Evolutionary conservation across 768 basidiomycete genomes (phyloP).

Genomic region (Sporobolomyces phaffii): DNA sequence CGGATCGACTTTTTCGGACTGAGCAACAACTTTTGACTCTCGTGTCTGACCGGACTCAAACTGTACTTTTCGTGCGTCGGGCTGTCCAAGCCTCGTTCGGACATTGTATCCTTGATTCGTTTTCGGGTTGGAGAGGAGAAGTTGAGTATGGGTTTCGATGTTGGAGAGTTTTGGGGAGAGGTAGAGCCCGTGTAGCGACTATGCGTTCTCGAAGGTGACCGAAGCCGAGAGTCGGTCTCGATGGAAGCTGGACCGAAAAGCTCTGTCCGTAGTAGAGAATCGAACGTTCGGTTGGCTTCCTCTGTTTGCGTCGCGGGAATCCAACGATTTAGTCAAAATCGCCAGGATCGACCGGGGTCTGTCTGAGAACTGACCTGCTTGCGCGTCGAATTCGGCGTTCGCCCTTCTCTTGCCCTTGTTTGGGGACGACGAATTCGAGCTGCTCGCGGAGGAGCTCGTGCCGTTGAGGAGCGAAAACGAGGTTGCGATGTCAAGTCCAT

Average conservation of each 20-base stretch:
- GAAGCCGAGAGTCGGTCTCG: conserved; percentile 35
- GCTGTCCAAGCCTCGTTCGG: conserved; percentile 58
- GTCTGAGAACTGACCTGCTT: conserved; percentile 54
- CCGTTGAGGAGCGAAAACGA: conserved; percentile 60
- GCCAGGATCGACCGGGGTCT: background rate
- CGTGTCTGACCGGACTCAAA: conserved; percentile 77
- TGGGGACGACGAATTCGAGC: conserved; percentile 54
- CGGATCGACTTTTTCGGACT: conserved; percentile 75
- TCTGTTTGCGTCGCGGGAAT: conserved; percentile 41
- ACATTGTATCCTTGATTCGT: conserved; percentile 18
- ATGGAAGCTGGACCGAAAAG: conserved; percentile 46
- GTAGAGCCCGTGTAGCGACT: conserved; percentile 39
- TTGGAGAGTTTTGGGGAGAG: conserved; percentile 44
- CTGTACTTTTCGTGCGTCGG: conserved; percentile 84
- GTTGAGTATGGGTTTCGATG: conserved; percentile 39
- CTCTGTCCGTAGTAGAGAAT: conserved; percentile 49
- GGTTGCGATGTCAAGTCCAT: conserved; percentile 58
- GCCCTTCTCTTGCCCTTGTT: conserved; percentile 55
- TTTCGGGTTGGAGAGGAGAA: conserved; percentile 38
- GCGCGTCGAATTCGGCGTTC: conserved; percentile 68
- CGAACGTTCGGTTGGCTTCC: conserved; percentile 51
- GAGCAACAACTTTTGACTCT: conserved; percentile 72
- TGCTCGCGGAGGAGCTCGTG: conserved; percentile 25
- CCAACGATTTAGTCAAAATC: background rate
- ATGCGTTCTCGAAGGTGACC: conserved; percentile 23